These are phyloP conservation scores for Neurospora pannonica DNA, from an alignment of 495 filamentous ascomycete species.

Conservation along the genomic window DNA sequence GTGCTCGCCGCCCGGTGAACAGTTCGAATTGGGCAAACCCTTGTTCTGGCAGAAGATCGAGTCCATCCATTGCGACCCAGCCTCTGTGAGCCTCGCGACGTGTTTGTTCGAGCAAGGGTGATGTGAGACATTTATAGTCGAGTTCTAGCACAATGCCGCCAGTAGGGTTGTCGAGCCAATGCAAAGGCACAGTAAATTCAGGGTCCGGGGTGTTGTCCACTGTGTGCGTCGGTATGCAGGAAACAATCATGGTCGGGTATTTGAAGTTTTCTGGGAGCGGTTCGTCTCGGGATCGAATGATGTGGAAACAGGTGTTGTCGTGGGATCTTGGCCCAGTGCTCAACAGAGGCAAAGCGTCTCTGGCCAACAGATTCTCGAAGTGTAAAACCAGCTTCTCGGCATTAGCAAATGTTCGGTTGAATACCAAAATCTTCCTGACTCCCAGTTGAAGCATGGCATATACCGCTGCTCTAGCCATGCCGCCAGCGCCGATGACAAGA, in stretches of 20 bases:
- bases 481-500: conserved; percentile 64
- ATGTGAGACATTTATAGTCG: conserved; percentile 58
- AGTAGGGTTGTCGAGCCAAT: conserved; percentile 60
- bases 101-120: conserved; percentile 55
- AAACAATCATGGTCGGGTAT: conserved; percentile 57
- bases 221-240: conserved; percentile 59
- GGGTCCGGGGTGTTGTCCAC: conserved; percentile 49
- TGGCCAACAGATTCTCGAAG: conserved; percentile 39
- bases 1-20: conserved; percentile 64
- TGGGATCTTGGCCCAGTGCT: conserved; percentile 36
- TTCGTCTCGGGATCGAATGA: conserved; percentile 45
- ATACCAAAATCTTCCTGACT: conserved; percentile 62
- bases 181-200: conserved; percentile 56
- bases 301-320: conserved; percentile 43
- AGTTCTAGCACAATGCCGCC: conserved; percentile 67
- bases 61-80: conserved; percentile 63
- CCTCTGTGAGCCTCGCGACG: conserved; percentile 49
- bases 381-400: conserved; percentile 56
- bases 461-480: conserved; percentile 65
- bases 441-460: conserved; percentile 69
- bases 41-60: conserved; percentile 66
- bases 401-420: conserved; percentile 52
- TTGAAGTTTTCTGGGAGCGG: conserved; percentile 53
- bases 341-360: conserved; percentile 31
- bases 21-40: conserved; percentile 71